These are phyloP conservation scores for Cystobasidium tubakii DNA, from an alignment of 768 basidiomycete species.

Conservation along the genomic window DNA sequence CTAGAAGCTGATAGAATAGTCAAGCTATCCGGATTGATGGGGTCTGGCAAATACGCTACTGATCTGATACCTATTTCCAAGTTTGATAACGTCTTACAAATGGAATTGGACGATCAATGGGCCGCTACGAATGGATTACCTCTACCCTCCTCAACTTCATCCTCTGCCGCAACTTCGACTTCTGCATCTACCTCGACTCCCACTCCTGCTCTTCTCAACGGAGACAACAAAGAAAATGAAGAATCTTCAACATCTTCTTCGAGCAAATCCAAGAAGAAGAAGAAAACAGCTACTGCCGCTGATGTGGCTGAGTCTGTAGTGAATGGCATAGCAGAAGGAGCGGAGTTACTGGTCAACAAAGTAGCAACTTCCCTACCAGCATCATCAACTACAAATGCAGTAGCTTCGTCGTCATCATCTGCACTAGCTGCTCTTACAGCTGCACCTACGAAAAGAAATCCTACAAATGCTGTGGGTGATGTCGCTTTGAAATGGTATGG, in stretches of 20 bases:
- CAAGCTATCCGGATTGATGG: background rate
- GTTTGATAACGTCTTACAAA: background rate
- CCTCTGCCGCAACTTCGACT: background rate
- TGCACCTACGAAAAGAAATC: background rate
- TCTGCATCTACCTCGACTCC: background rate
- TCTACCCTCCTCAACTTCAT: background rate
- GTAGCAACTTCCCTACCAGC: slow-evolving; percentile 5
- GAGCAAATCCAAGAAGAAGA: slow-evolving; percentile 2
- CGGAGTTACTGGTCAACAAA: slow-evolving; percentile 4
- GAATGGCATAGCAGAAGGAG: background rate
- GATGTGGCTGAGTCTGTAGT: background rate
- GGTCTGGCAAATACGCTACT: slow-evolving; percentile 9
- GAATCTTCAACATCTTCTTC: slow-evolving; percentile 8
- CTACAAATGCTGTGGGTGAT: background rate
- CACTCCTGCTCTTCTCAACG: background rate
- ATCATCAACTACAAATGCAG: slow-evolving; percentile 2
- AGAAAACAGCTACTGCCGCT: background rate
- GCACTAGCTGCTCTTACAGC: background rate
- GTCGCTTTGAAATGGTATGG: slow-evolving; percentile 12
- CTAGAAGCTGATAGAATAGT: slow-evolving; percentile 10
- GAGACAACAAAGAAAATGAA: slow-evolving; percentile 13
- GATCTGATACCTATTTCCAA: slow-evolving; percentile 4
- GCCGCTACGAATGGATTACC: slow-evolving; percentile 6
- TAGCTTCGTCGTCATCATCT: slow-evolving; percentile 3
- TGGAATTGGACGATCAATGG: slow-evolving; percentile 14